Evolutionary conservation across 129 eudicot species (phyloP), one percentile per base, ranked within the genome.

Genomic region (Flaveria sonorensis): DNA sequence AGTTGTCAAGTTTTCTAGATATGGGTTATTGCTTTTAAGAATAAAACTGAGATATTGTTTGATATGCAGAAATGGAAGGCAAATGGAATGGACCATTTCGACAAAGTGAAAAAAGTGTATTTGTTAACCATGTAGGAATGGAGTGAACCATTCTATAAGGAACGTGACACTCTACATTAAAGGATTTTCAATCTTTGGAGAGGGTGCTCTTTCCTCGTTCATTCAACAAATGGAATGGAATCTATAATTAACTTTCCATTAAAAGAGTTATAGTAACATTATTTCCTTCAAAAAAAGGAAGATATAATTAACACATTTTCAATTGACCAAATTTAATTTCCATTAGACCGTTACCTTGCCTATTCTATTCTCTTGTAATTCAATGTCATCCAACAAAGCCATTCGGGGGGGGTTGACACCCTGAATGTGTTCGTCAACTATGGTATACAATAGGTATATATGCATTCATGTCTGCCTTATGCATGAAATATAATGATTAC

Each of bases 401-500:
- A 11, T n/a, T n/a, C n/a, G n/a, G n/a, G n/a, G n/a, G n/a, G n/a
- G n/a, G n/a, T n/a, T n/a, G n/a, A n/a, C n/a, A 56, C 26, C 28
- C 28, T 26, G 21, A 20, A 56, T 56, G 28, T 7, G 3, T 56
- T 19, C 62, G 21, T 56, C 28, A 19, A 56, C 26, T 56, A 12
- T 13, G 10, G n/a, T 12, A 14, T 56, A 32, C 16, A 53, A 43
- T 59, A 16, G 18, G 52, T 43, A 74, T 23, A 45, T 36, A 76
- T 50, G 51, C 42, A 65, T 16, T 16, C 42, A 48, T 7, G 16
- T 30, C 12, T 24, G n/a, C 61, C 57, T 63, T 20, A 51, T 3
- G 24, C 57, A 63, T 48, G 39, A 24, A 72, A 47, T 39, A 23
- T 62, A 39, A 52, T 42, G 16, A n/a, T 65, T 76, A 89, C 99